These are phyloP conservation scores for Rhynchosporium agropyri DNA, from an alignment of 2,329 filamentous ascomycete genomes.

Conservation along the genomic window DNA sequence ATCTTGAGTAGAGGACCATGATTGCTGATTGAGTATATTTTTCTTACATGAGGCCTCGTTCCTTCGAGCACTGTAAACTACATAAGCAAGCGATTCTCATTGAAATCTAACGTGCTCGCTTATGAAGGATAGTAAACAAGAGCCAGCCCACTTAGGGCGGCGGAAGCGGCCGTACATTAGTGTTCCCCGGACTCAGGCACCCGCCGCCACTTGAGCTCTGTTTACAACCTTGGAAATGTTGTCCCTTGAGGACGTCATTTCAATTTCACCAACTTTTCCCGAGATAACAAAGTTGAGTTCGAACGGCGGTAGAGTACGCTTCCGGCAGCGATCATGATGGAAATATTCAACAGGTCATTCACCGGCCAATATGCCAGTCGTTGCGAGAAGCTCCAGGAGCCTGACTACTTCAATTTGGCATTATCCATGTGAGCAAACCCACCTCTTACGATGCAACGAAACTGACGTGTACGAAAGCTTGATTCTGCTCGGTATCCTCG, in stretches of 20 bases:
- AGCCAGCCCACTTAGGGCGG: neutral
- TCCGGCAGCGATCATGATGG: conserved; percentile 27
- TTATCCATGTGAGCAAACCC: conserved; percentile 52
- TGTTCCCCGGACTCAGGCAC: neutral
- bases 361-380: conserved; percentile 37
- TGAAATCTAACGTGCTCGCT: too few species aligned
- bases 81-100: too few species aligned
- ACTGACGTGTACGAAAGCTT: conserved; percentile 45
- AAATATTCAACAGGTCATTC: conserved; percentile 25
- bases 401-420: conserved; percentile 54
- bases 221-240: neutral
- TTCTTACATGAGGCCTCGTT: too few species aligned
- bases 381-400: conserved; percentile 54
- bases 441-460: neutral
- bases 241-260: neutral
- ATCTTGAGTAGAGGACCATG: too few species aligned
- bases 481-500: conserved; percentile 82
- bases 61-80: too few species aligned
- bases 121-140: too few species aligned
- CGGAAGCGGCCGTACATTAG: conserved; percentile 13
- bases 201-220: conserved; percentile 8
- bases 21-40: too few species aligned
- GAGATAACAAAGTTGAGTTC: neutral
- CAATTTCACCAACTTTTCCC: neutral
- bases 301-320: neutral